These are phyloP conservation scores for Chaetomiaceae sp. DNA, from an alignment of 2,329 filamentous ascomycete species.

Conservation along the genomic window DNA sequence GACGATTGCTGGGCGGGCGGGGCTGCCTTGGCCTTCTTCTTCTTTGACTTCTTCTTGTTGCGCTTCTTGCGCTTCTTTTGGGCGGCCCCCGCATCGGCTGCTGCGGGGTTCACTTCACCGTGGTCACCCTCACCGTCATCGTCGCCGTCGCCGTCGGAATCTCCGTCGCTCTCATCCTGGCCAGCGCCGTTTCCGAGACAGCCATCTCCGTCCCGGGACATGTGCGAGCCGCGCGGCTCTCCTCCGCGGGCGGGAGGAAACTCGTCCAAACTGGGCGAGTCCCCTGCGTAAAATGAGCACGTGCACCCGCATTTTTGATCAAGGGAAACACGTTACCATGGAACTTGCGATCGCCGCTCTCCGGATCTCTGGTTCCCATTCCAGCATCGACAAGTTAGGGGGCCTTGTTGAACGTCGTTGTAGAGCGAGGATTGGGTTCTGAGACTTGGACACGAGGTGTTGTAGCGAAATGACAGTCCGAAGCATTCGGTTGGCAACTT, in stretches of 20 bases:
- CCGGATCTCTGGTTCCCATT: conserved; percentile 10
- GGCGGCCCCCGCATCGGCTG: neutral
- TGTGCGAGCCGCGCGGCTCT: conserved; percentile 2
- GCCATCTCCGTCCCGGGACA: conserved; percentile 7
- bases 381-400: conserved; percentile 2
- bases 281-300: conserved; percentile 3
- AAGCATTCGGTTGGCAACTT: no score
- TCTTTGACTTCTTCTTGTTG: conserved; percentile 17
- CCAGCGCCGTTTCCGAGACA: neutral
- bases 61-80: conserved; percentile 12
- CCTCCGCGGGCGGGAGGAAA: neutral
- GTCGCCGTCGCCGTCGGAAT: conserved; percentile 4
- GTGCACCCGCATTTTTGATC: neutral
- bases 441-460: neutral
- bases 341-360: conserved; percentile 1
- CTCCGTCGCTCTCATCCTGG: neutral
- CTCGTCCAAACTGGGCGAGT: neutral
- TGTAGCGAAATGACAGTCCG: no score
- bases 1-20: conserved; percentile 4
- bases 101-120: conserved; percentile 4
- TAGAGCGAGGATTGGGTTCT: neutral
- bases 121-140: conserved; percentile 5
- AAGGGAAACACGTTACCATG: conserved; percentile 6
- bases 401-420: neutral
- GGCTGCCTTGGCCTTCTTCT: conserved; percentile 11